Percentiles rank a stretch among this genome's conserved stretches.
These are phyloP conservation scores for Debaryomyces singareniensis DNA, from an alignment of 1,139 yeast genomes.

Conservation along the genomic window DNA sequence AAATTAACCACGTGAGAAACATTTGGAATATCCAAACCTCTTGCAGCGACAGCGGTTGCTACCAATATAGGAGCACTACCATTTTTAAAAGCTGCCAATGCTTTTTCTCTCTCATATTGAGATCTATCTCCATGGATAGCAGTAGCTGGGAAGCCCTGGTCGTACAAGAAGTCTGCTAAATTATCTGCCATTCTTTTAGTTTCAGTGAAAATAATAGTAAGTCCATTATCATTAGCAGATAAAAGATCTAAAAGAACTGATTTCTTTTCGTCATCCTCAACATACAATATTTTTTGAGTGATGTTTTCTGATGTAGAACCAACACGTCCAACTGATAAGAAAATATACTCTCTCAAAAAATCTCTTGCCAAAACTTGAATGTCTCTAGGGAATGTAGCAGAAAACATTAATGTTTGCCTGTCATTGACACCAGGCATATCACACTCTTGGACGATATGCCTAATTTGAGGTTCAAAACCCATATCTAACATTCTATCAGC, in stretches of 20 bases:
- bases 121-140: constrained; percentile 99
- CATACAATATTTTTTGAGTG: constrained; percentile 88
- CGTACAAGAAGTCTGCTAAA: constrained; percentile 84
- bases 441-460: constrained; percentile 95
- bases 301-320: constrained; percentile 98
- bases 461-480: constrained; percentile 99
- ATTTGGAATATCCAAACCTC: constrained; percentile 99
- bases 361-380: constrained; percentile 96
- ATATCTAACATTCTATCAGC: constrained; percentile 99
- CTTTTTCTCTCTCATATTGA: constrained; percentile 96
- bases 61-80: constrained; percentile 91
- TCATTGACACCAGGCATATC: constrained; percentile 90
- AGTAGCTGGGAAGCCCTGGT: constrained; percentile 91
- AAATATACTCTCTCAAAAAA: constrained; percentile 90
- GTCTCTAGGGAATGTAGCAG: constrained; percentile 98
- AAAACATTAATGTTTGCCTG: constrained; percentile 97
- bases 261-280: constrained; percentile 93
- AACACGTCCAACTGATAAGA: constrained; percentile 96
- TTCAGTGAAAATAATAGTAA: constrained; percentile 93
- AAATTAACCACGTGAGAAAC: constrained; percentile 96
- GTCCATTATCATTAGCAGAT: constrained; percentile 69
- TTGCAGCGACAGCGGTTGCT: constrained; percentile 98
- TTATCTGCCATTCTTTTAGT: constrained; percentile 98
- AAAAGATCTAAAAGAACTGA: constrained; percentile 86
- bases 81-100: constrained; percentile 78